Conservation (phyloP, 768 basidiomycete genomes). For the Auriscalpium orientale region DNA sequence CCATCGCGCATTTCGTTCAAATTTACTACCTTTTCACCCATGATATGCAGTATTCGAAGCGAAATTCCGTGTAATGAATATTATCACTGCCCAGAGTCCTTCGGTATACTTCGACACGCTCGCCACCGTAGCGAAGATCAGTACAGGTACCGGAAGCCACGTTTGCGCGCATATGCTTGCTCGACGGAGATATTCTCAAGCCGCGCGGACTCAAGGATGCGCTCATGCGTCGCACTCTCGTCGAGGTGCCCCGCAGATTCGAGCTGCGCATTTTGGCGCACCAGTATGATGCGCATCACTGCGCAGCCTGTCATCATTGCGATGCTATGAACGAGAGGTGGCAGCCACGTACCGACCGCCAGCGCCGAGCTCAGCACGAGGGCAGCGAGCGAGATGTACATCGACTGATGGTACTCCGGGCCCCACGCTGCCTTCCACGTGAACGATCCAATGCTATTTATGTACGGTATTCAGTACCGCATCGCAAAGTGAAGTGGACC, state of each 20-base stretch:
- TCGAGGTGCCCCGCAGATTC: slow-evolving; percentile 40
- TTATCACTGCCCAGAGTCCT: too few species aligned
- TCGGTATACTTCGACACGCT: too few species aligned
- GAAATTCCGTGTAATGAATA: too few species aligned
- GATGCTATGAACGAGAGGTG: not conserved
- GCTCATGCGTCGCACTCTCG: slow-evolving; percentile 35
- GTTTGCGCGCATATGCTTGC: slow-evolving; percentile 48
- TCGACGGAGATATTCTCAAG: slow-evolving; percentile 54
- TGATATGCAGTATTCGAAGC: too few species aligned
- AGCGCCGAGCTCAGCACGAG: slow-evolving; percentile 27
- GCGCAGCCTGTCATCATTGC: not conserved
- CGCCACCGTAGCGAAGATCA: slow-evolving; percentile 21
- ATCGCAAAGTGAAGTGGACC: not conserved
- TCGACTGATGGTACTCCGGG: slow-evolving; percentile 54
- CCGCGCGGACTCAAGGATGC: slow-evolving; percentile 51
- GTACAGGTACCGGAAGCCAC: slow-evolving; percentile 52
- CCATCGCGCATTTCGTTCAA: too few species aligned
- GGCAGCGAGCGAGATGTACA: slow-evolving; percentile 39
- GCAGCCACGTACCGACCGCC: slow-evolving; percentile 25
- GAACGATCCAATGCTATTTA: slow-evolving; percentile 47
- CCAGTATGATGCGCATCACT: slow-evolving; percentile 42
- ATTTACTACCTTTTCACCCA: too few species aligned
- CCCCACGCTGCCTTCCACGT: slow-evolving; percentile 57
- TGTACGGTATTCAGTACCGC: not conserved
- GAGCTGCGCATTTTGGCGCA: slow-evolving; percentile 42